Conservation (phyloP, 2,329 filamentous ascomycete species). For the Neopestalotiopsis clavispora region DNA sequence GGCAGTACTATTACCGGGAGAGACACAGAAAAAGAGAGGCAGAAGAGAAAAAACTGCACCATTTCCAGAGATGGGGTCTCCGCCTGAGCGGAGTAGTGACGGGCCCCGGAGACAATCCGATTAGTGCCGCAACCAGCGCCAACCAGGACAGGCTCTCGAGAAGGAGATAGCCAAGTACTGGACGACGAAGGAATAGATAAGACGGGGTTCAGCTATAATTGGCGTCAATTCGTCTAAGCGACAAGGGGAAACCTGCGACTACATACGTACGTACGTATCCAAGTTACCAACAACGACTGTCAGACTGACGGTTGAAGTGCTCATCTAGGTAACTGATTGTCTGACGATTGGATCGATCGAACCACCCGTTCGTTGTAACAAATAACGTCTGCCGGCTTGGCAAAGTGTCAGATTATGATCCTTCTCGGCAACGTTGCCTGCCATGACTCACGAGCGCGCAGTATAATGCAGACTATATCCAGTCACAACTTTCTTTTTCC, state of each 20-base stretch:
- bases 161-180: background rate
- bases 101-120: background rate
- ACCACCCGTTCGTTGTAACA: background rate
- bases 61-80: background rate
- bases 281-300: background rate
- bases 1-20: background rate
- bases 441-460: background rate
- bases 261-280: background rate
- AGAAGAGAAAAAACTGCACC: background rate
- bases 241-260: background rate
- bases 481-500: background rate
- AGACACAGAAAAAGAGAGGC: background rate
- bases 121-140: background rate
- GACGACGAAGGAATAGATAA: background rate
- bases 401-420: slow-evolving; percentile 1
- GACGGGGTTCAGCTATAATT: slow-evolving; percentile 1
- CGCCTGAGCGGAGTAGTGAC: background rate
- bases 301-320: background rate
- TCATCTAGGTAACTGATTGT: too few relatives aligned
- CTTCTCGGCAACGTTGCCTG: background rate
- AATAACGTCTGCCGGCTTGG: background rate
- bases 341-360: background rate
- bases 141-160: background rate
- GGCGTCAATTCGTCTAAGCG: background rate
- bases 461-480: background rate